Evolutionary conservation across 2,329 filamentous ascomycete genomes (phyloP).

Genomic region (Aureobasidium sp.): DNA sequence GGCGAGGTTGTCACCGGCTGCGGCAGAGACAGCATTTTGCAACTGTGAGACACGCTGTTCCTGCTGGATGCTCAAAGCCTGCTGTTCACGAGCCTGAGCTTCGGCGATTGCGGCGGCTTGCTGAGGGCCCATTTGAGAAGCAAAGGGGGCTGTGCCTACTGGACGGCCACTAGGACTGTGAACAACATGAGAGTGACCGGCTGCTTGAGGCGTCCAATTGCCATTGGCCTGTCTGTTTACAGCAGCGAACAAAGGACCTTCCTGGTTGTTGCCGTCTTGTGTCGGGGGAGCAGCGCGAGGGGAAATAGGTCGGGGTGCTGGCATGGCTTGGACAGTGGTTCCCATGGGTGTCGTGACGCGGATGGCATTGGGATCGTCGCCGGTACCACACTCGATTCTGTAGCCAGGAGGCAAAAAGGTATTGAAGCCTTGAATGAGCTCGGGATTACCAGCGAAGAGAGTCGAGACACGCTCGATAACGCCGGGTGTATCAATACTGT

Average conservation of each 20-base stretch:
- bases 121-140: conserved; percentile 23
- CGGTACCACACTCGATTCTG: conserved; percentile 88
- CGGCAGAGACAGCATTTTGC: conserved; percentile 56
- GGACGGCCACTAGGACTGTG: conserved; percentile 40
- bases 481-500: conserved; percentile 84
- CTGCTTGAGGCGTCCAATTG: conserved; percentile 35
- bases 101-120: conserved; percentile 19
- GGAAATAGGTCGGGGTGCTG: conserved; percentile 40
- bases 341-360: conserved; percentile 95
- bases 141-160: conserved; percentile 34
- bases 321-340: conserved; percentile 89
- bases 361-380: conserved; percentile 92
- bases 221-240: conserved; percentile 25
- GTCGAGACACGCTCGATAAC: conserved; percentile 96
- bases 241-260: conserved; percentile 12
- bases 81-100: conserved; percentile 21
- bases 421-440: conserved; percentile 81
- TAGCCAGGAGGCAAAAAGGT: conserved; percentile 93
- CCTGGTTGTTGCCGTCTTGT: conserved; percentile 6
- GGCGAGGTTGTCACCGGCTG: conserved; percentile 42
- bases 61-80: conserved; percentile 40
- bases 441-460: conserved; percentile 91
- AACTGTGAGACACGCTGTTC: conserved; percentile 60
- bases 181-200: conserved; percentile 29
- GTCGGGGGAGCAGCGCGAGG: conserved; percentile 33